Evolutionary conservation across 257 asterid genomes (phyloP).

Genomic region (Nicotiana knightiana): DNA sequence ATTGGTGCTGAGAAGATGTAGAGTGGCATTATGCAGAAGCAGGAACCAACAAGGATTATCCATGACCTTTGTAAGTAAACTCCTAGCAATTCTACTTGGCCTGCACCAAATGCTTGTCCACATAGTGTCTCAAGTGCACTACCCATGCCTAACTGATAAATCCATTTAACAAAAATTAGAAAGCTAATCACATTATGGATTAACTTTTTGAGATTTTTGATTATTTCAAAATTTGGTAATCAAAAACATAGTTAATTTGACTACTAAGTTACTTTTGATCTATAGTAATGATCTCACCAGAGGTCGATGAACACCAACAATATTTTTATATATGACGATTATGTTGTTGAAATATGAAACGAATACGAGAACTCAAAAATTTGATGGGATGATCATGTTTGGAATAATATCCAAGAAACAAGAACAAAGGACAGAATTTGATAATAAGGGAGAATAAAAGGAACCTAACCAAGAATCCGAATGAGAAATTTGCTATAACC

Average conservation of each 20-base stretch:
- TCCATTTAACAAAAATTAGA: background rate
- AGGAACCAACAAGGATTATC: slow-evolving; percentile 57
- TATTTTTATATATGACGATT: background rate
- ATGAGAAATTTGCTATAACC: slow-evolving; percentile 78
- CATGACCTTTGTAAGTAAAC: slow-evolving; percentile 88
- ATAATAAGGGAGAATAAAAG: background rate
- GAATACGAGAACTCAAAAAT: background rate
- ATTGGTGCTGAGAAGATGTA: slow-evolving; percentile 53
- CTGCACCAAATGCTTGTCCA: slow-evolving; percentile 96
- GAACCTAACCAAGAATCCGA: slow-evolving; percentile 87
- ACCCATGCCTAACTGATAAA: slow-evolving; percentile 82
- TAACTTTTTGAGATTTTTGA: background rate
- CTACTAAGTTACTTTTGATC: background rate
- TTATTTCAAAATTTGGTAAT: background rate
- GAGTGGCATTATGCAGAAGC: slow-evolving; percentile 64
- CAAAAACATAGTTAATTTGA: no score
- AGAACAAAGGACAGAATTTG: background rate
- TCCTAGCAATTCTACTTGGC: slow-evolving; percentile 71
- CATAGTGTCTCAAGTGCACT: slow-evolving; percentile 93
- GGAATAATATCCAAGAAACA: background rate
- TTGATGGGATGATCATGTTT: background rate
- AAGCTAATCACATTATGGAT: background rate
- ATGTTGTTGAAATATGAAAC: no score
- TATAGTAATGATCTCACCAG: background rate
- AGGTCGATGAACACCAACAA: background rate